phyloP scores from a whole-genome alignment of 2,329 filamentous ascomycete genomes.

The Xylaria sp. region DNA sequence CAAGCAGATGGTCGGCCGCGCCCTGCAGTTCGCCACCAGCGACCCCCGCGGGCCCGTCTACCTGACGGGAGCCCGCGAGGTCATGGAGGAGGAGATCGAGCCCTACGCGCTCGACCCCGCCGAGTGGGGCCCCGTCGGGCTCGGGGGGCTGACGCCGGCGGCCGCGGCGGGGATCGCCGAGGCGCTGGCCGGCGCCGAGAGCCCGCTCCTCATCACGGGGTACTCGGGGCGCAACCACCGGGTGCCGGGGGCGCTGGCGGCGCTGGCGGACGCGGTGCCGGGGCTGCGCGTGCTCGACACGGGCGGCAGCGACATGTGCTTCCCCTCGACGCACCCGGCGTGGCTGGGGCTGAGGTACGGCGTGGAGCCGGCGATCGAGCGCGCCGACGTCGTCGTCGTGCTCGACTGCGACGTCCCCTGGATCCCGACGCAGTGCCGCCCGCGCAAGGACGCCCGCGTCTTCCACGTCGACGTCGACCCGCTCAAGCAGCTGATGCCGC shows the following conservation, averaged over 20 bases:
- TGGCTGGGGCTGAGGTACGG: conserved; percentile 76
- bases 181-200: conserved; percentile 63
- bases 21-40: conserved; percentile 77
- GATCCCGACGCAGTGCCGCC: conserved; percentile 76
- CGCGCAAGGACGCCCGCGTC: conserved; percentile 54
- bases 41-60: conserved; percentile 82
- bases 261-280: conserved; percentile 68
- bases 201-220: conserved; percentile 71
- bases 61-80: conserved; percentile 74
- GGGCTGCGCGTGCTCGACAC: conserved; percentile 74
- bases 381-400: conserved; percentile 82
- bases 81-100: conserved; percentile 82
- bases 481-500: conserved; percentile 71
- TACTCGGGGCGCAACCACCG: conserved; percentile 72
- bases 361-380: conserved; percentile 70
- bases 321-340: conserved; percentile 69
- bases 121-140: conserved; percentile 71
- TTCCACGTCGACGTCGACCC: conserved; percentile 70
- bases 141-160: conserved; percentile 58
- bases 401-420: conserved; percentile 91
- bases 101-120: conserved; percentile 70
- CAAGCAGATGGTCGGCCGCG: conserved; percentile 87
- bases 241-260: conserved; percentile 63
- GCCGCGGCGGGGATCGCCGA: conserved; percentile 64
- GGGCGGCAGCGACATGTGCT: conserved; percentile 80